phyloP scores from a whole-genome alignment of 169 alveolate species.

The Plasmodium berghei region DNA sequence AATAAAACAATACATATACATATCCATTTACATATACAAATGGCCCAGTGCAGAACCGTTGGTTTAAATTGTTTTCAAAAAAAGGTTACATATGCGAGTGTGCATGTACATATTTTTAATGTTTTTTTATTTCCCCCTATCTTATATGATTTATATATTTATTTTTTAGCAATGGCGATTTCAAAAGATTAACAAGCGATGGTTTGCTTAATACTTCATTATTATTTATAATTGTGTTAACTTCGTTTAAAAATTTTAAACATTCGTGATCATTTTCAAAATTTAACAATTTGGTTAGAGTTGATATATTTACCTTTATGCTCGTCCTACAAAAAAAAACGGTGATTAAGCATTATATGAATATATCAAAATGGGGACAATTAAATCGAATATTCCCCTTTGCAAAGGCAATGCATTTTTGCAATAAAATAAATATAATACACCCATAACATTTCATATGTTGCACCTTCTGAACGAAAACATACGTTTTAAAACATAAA shows the following conservation, averaged over 20 bases:
- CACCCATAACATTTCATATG: too few relatives aligned
- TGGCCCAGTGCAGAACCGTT: too few relatives aligned
- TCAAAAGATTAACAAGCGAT: slow-evolving; percentile 61
- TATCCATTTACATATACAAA: not conserved
- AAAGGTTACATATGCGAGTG: too few relatives aligned
- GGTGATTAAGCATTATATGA: not conserved
- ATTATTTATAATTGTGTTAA: slow-evolving; percentile 47
- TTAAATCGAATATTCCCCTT: not conserved
- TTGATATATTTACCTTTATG: slow-evolving; percentile 45
- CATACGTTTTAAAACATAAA: too few relatives aligned
- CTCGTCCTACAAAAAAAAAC: slow-evolving; percentile 28
- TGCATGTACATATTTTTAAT: too few relatives aligned
- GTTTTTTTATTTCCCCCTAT: not conserved
- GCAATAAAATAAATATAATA: too few relatives aligned
- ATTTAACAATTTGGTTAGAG: slow-evolving; percentile 41
- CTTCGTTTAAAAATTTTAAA: slow-evolving; percentile 40
- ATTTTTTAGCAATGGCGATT: slow-evolving; percentile 54
- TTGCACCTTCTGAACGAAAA: too few relatives aligned
- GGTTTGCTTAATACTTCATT: slow-evolving; percentile 64
- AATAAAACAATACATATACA: not conserved
- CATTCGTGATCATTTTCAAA: slow-evolving; percentile 55
- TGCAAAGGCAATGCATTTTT: not conserved
- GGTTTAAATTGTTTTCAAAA: too few relatives aligned
- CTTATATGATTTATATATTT: slow-evolving; percentile 67
- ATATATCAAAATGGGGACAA: not conserved